Conservation (phyloP, 2,329 filamentous ascomycete species). For the Chaetomiaceae sp. region DNA sequence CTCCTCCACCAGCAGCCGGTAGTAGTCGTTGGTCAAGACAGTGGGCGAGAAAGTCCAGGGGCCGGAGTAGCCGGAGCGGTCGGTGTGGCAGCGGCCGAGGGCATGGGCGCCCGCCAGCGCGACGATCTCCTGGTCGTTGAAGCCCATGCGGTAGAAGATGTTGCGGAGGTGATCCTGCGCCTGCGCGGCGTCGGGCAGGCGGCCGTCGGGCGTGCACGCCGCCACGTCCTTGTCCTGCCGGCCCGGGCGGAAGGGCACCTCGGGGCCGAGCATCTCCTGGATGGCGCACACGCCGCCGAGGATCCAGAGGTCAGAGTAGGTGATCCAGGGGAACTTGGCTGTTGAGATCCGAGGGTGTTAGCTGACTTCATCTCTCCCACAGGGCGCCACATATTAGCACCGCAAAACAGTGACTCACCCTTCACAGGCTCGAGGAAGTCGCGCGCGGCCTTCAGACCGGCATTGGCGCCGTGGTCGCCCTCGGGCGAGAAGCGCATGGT, state of each 20-base stretch:
- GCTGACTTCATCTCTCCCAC: constrained; percentile 18
- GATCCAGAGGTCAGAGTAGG: constrained; percentile 96
- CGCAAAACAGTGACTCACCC: too few relatives aligned
- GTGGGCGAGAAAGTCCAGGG: constrained; percentile 92
- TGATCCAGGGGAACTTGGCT: constrained; percentile 89
- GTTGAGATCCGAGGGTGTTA: constrained; percentile 16
- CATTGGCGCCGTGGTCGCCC: constrained; percentile 85
- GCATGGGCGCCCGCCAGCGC: constrained; percentile 81
- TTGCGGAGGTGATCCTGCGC: constrained; percentile 74
- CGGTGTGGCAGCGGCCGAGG: constrained; percentile 78
- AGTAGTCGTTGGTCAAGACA: constrained; percentile 92
- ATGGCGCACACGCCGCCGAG: constrained; percentile 77
- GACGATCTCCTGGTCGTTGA: constrained; percentile 95
- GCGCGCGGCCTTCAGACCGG: constrained; percentile 76
- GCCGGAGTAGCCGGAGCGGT: constrained; percentile 81
- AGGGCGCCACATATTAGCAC: too few relatives aligned
- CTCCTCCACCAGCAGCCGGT: constrained; percentile 77
- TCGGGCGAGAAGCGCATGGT: constrained; percentile 96
- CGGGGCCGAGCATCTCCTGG: constrained; percentile 91
- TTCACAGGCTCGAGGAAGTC: constrained; percentile 93
- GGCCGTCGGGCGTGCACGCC: constrained; percentile 90
- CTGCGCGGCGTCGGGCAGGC: constrained; percentile 66
- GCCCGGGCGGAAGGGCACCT: constrained; percentile 82
- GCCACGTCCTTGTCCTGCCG: constrained; percentile 71
- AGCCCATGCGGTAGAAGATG: constrained; percentile 97